Base-by-base conservation (phyloP, 495 filamentous ascomycete species). In the Mycothermus thermophilus region DNA sequence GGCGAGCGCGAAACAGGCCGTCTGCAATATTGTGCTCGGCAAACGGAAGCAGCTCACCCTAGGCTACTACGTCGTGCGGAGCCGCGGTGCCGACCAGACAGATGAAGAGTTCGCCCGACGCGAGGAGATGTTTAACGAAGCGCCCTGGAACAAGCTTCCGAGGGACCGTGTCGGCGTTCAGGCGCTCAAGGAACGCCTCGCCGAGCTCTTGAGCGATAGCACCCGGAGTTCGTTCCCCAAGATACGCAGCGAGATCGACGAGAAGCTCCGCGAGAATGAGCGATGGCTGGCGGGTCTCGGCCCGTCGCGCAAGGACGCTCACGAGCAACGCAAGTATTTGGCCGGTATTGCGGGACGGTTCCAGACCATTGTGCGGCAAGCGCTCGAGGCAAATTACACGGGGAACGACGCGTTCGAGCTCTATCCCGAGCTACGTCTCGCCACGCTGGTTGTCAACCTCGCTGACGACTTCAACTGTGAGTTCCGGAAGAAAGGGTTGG, bases 31-130 rank as follows among this genome's bases (percentile, higher is more conserved):
- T 0, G 40, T 77, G 2, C 26, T 51, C 2, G 66, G 65, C 4
- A 64, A 58, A 35, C 51, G 51, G 15, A 44, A 60, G 21, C 29
- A 27, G 3, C 46, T 71, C 0, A 56, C 51, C 6, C 65, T 77
- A 6, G 75, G 77, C 0, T 80, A 68, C 51, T 63, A 58, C 27
- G 25, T 76, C 6, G 64, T 81, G 1, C 57, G 64, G 2, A 80
- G 77, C 47, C 60, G 60, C 11, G 63, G 69, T 3, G 57, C 63
- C 8, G 43, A 35, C 26, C 25, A 34, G 21, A 23, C 12, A 0
- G 41, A 35, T 12, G 27, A 12, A 3, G 44, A 48, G 4, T 52
- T 52, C 10, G 12, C 33, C 7, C 22, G 12, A 13, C 30, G 41
- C 3, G 63, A 66, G 35, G 31, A 35, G 0, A 38, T 46, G 22